Conservation (phyloP, 2,329 filamentous ascomycete species). For the Hypoxylon sp. region DNA sequence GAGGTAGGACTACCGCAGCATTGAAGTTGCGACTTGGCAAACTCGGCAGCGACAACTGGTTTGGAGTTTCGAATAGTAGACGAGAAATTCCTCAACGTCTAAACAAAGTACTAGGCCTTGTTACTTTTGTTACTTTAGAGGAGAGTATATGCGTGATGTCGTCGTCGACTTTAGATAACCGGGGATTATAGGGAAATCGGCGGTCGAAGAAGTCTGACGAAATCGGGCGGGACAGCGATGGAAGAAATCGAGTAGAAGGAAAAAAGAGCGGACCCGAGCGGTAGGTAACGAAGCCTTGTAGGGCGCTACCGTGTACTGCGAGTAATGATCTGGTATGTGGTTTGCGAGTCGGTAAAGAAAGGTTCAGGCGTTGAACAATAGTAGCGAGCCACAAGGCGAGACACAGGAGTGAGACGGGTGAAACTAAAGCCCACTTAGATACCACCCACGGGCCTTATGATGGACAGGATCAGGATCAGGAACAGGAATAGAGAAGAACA, state of each 20-base stretch:
- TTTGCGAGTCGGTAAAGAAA: slow-evolving; percentile 31
- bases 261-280: slow-evolving; percentile 30
- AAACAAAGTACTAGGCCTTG: background rate
- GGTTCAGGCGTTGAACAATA: slow-evolving; percentile 35
- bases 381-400: slow-evolving; percentile 38
- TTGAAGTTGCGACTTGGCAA: slow-evolving; percentile 25
- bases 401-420: slow-evolving; percentile 40
- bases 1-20: slow-evolving; percentile 41
- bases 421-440: slow-evolving; percentile 41
- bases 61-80: background rate
- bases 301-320: slow-evolving; percentile 35
- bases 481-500: slow-evolving; percentile 2
- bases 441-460: slow-evolving; percentile 31
- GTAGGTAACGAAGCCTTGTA: slow-evolving; percentile 36
- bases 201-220: slow-evolving; percentile 34
- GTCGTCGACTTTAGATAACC: slow-evolving; percentile 4
- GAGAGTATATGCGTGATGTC: background rate
- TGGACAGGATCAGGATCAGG: slow-evolving; percentile 27
- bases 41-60: slow-evolving; percentile 11
- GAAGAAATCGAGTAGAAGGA: slow-evolving; percentile 13
- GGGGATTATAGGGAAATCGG: slow-evolving; percentile 9
- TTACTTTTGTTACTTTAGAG: background rate
- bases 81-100: background rate
- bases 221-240: slow-evolving; percentile 24
- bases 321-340: slow-evolving; percentile 35